Evolutionary conservation across 2,329 filamentous ascomycete species (phyloP).

Genomic region (Celoporthe dispersa): DNA sequence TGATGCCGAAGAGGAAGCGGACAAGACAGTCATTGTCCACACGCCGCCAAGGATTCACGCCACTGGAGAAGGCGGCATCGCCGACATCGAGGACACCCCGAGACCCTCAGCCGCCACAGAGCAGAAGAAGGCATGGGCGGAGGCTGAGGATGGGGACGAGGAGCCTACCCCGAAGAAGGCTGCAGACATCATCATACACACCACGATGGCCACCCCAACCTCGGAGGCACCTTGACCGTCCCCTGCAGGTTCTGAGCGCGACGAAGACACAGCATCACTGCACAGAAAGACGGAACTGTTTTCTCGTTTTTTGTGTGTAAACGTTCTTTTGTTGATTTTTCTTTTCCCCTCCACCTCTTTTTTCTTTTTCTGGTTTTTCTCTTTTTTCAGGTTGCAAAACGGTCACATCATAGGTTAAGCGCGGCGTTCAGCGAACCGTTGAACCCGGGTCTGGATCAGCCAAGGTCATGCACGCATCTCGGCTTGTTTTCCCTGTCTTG

Average conservation of each 20-base stretch:
- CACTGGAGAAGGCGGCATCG: conserved; percentile 9
- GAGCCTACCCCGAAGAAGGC: conserved; percentile 47
- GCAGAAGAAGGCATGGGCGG: conserved; percentile 30
- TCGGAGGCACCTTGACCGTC: background rate
- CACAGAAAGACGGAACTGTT: conserved; percentile 20
- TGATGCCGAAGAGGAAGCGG: conserved; percentile 31
- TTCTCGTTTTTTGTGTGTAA: conserved; percentile 26
- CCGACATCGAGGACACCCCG: conserved; percentile 48
- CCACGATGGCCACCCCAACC: conserved; percentile 7
- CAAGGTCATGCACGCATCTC: background rate
- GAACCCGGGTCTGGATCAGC: conserved; percentile 1
- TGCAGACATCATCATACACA: conserved; percentile 12
- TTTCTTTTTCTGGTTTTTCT: background rate
- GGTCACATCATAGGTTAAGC: conserved; percentile 26
- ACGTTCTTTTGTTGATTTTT: conserved; percentile 8
- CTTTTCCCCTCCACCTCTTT: background rate
- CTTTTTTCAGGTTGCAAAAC: background rate
- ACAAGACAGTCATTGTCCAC: conserved; percentile 31
- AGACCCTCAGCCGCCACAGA: conserved; percentile 38
- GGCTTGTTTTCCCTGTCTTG: background rate
- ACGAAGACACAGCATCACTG: background rate
- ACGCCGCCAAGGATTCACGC: conserved; percentile 39
- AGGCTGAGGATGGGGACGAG: conserved; percentile 37
- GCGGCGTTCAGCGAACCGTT: conserved; percentile 26
- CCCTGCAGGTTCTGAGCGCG: background rate